Base-by-base conservation (phyloP, 177 flowering plant species). In the Vitis hybrid region DNA sequence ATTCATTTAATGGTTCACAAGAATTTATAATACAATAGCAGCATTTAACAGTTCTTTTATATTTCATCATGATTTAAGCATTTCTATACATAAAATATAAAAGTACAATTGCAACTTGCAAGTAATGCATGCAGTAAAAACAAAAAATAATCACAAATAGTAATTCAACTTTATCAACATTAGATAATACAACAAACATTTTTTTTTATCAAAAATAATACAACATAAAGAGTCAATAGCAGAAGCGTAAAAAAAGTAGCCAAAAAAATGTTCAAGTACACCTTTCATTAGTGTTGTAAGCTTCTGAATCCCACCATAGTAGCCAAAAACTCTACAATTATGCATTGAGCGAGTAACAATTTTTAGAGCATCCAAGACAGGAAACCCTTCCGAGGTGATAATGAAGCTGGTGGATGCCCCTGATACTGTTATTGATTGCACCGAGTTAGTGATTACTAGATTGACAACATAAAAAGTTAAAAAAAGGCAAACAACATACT, bases 231-330 rank as follows among this genome's bases (percentile, higher is more conserved):
- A 5, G 39, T 34, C 62, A 39, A 18, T n/a, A 63, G 61, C 29
- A 66, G 20, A 52, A 31, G 51, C 1, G 26, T 12, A 57, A 39
- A n/a, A 57, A 67, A 54, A 11, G 34, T 18, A 55, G 39, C 5
- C 50, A 13, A 61, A 10, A 39, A 56, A 62, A 48, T 8, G 48
- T 31, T 50, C 8, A 6, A 69, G 3, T 12, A 31, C 83, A 93
- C 98, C 99, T 87, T 95, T 95, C 92, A 95, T 83, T 67, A 95
- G 65, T 48, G 96, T 96, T 22, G 87, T 88, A 68, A 95, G 96
- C 82, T 91, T 95, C 71, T 86, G 97, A 70, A 93, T 84, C 29
- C 98, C 98, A 60, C 92, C 93, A 80, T 84, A 84, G 73, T 86
- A 89, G 70, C 93, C 90, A 75, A 93, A 87, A 65, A 87, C 87